Percentiles rank a stretch among this genome's conserved stretches.
Evolutionary conservation across 192 early-diverging fungal species (phyloP).

Genomic region (Globomyces pollinis-pini): DNA sequence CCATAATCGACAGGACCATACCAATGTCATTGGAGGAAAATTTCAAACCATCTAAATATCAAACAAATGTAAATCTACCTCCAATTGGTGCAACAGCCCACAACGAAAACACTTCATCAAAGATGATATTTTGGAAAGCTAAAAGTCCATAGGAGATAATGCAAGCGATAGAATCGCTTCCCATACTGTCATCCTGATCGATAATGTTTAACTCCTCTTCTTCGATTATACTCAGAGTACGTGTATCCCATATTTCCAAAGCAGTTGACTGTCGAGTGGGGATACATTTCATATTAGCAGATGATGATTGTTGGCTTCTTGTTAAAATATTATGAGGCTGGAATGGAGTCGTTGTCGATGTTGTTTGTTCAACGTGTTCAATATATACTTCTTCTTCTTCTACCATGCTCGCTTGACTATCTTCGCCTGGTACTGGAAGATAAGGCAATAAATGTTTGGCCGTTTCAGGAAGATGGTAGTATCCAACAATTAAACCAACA

Average conservation of each 20-base stretch:
- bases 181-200: background rate
- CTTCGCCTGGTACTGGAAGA: conserved; percentile 10
- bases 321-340: background rate
- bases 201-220: background rate
- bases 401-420: conserved; percentile 4
- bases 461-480: conserved; percentile 33
- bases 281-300: background rate
- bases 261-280: background rate
- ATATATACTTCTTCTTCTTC: background rate
- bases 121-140: conserved; percentile 29
- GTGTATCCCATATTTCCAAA: conserved; percentile 1
- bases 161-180: conserved; percentile 3
- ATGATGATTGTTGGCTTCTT: background rate
- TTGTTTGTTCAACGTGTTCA: background rate
- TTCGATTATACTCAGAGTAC: background rate
- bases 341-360: background rate
- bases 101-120: conserved; percentile 34
- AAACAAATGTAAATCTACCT: background rate
- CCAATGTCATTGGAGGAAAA: conserved; percentile 17
- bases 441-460: background rate
- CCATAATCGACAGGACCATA: conserved; percentile 12
- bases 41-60: conserved; percentile 23
- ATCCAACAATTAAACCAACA: conserved; percentile 57
- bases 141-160: conserved; percentile 25
- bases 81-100: conserved; percentile 37